Conservation (phyloP, 306 rosid species). For the Acmispon strigosus region DNA sequence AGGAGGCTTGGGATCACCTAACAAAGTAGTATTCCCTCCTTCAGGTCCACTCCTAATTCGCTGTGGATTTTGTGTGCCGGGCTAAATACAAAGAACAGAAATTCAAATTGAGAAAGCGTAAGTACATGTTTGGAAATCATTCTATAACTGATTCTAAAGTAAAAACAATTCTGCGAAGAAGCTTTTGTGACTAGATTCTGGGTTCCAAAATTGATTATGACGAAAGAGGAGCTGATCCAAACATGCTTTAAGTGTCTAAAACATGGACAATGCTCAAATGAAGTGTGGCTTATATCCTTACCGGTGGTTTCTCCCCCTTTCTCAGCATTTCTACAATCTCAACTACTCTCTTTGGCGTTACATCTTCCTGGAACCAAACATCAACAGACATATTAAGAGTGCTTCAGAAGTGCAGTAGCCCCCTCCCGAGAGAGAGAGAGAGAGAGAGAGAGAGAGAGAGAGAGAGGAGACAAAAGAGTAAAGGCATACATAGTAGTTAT, state of each 20-base stretch:
- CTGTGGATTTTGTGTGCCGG: conserved; percentile 77
- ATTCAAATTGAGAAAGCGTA: neutral
- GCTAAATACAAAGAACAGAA: conserved; percentile 36
- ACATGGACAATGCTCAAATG: neutral
- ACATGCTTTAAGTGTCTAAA: neutral
- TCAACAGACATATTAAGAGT: neutral
- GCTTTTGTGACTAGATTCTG: too few species aligned
- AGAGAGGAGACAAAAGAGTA: neutral
- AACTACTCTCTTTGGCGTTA: conserved; percentile 73
- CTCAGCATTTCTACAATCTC: conserved; percentile 79
- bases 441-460: neutral
- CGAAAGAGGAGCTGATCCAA: too few species aligned
- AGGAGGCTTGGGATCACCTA: conserved; percentile 73
- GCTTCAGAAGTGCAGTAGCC: neutral
- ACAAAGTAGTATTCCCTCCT: conserved; percentile 89
- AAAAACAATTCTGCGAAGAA: too few species aligned
- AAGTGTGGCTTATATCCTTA: conserved; percentile 32
- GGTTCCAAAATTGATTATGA: too few species aligned
- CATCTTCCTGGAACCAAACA: conserved; percentile 75
- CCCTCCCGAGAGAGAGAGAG: neutral
- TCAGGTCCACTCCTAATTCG: conserved; percentile 84
- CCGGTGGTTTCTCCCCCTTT: conserved; percentile 88
- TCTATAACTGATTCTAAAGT: too few species aligned
- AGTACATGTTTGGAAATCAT: too few species aligned
- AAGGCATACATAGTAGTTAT: conserved; percentile 76